A percentile compares a stretch with the other conserved stretches of the same genome.
Evolutionary conservation across 2,329 filamentous ascomycete species (phyloP).

Genomic region (Blastomyces gilchristii): DNA sequence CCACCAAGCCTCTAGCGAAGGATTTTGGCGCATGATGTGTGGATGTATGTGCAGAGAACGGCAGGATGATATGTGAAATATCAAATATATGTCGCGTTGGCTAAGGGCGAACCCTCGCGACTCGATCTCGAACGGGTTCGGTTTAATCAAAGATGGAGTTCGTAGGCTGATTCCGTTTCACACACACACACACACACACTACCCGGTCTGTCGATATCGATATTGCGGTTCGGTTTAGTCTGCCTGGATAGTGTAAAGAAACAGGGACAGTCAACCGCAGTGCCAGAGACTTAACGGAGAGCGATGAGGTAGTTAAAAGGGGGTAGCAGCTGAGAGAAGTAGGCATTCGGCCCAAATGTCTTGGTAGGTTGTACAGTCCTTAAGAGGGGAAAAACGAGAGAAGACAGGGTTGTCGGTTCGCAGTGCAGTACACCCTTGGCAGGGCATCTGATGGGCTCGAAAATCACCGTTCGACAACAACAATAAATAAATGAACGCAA

Average conservation of each 20-base stretch:
- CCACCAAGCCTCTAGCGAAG: constrained; percentile 21
- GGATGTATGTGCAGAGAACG: constrained; percentile 1
- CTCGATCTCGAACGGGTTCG: not conserved
- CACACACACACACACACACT: no score
- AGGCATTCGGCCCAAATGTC: not conserved
- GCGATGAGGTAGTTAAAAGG: not conserved
- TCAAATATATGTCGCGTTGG: constrained; percentile 8
- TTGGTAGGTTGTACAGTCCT: constrained; percentile 5
- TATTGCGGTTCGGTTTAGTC: no score
- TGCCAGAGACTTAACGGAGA: not conserved
- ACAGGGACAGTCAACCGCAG: not conserved
- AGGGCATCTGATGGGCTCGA: constrained; percentile 1
- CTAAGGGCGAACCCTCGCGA: constrained; percentile 1
- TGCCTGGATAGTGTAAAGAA: no score
- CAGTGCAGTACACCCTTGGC: constrained; percentile 1
- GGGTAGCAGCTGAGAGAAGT: not conserved
- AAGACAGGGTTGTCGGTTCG: constrained; percentile 1
- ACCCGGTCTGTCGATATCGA: not conserved
- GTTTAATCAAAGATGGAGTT: not conserved
- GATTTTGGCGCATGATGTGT: constrained; percentile 22
- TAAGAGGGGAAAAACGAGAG: constrained; percentile 1
- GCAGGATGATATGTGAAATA: constrained; percentile 10
- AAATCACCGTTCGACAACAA: not conserved
- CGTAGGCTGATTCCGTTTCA: not conserved
- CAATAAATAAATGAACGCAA: not conserved